A percentile compares a stretch with the other conserved stretches of the same genome.
Conservation (phyloP, 495 filamentous ascomycete species). For the Neurospora sp. region DNA sequence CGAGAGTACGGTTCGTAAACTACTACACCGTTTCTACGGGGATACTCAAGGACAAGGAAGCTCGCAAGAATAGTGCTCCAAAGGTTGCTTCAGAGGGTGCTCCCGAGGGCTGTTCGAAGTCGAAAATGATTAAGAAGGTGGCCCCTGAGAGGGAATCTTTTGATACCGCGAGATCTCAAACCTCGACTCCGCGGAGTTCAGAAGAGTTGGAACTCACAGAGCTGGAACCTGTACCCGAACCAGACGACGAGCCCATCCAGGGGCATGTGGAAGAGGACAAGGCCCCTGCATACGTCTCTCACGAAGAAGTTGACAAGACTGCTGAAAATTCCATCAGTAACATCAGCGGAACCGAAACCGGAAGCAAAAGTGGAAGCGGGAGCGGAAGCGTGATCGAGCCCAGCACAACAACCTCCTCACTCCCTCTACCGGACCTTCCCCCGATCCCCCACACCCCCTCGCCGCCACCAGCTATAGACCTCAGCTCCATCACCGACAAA, state of each 20-base stretch:
- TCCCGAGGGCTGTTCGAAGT: not conserved
- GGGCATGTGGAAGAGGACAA: not conserved
- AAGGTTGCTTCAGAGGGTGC: not conserved
- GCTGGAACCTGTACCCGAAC: not conserved
- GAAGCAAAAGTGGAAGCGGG: not conserved
- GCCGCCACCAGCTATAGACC: constrained; percentile 35
- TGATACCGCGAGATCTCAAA: constrained; percentile 18
- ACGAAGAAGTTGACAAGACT: not conserved
- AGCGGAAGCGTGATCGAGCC: not conserved
- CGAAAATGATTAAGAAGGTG: not conserved
- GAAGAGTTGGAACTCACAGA: not conserved
- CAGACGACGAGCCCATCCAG: not conserved
- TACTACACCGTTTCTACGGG: constrained; percentile 85
- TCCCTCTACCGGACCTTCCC: constrained; percentile 19
- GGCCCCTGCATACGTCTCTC: not conserved
- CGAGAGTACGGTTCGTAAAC: constrained; percentile 67
- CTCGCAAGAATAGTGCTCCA: constrained; percentile 1
- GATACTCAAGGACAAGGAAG: constrained; percentile 34
- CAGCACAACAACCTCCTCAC: not conserved
- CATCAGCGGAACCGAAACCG: not conserved
- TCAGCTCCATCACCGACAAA: constrained; percentile 46
- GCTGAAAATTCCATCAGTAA: not conserved
- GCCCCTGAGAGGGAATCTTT: constrained; percentile 6
- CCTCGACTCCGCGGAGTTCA: constrained; percentile 5
- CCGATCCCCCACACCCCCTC: constrained; percentile 32